Percentiles rank a stretch among this genome's conserved stretches.
phyloP scores from a whole-genome alignment of 2,329 filamentous ascomycete species.

The Microcyclospora pomicola region DNA sequence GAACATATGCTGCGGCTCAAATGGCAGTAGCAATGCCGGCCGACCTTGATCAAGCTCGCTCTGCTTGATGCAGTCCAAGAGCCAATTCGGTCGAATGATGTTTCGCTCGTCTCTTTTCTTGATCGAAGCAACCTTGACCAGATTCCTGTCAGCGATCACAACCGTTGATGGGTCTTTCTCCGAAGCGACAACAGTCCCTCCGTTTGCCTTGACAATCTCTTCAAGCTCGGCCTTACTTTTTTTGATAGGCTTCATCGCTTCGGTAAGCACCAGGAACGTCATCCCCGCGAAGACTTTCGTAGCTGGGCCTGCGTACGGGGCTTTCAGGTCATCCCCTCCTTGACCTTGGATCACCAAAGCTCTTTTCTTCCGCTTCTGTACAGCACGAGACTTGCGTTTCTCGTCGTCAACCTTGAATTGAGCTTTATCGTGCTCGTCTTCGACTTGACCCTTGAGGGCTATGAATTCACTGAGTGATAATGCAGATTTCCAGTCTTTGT shows the following conservation, averaged over 20 bases:
- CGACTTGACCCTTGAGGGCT: conserved; percentile 52
- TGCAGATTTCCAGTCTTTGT: conserved; percentile 71
- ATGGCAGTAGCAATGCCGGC: conserved; percentile 47
- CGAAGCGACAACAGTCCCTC: conserved; percentile 65
- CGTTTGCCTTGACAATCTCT: conserved; percentile 65
- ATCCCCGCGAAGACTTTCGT: conserved; percentile 60
- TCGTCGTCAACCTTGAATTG: conserved; percentile 57
- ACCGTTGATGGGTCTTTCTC: conserved; percentile 52
- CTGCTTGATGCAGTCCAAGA: conserved; percentile 64
- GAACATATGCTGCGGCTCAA: conserved; percentile 58
- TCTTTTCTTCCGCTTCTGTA: conserved; percentile 44
- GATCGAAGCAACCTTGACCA: conserved; percentile 70
- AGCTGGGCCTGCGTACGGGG: conserved; percentile 42
- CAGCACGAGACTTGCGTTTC: conserved; percentile 49
- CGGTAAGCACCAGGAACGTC: conserved; percentile 69
- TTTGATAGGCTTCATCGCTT: conserved; percentile 54
- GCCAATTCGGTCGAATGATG: conserved; percentile 68
- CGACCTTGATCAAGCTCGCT: conserved; percentile 40
- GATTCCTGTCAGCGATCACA: conserved; percentile 63
- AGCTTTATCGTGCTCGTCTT: conserved; percentile 59
- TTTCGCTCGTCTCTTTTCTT: conserved; percentile 57
- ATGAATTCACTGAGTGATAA: conserved; percentile 67
- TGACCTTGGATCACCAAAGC: conserved; percentile 62
- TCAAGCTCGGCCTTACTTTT: conserved; percentile 70
- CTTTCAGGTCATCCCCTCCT: conserved; percentile 34